Base-by-base conservation (phyloP, 441 rosid species). In the Erodium moschatum region DNA sequence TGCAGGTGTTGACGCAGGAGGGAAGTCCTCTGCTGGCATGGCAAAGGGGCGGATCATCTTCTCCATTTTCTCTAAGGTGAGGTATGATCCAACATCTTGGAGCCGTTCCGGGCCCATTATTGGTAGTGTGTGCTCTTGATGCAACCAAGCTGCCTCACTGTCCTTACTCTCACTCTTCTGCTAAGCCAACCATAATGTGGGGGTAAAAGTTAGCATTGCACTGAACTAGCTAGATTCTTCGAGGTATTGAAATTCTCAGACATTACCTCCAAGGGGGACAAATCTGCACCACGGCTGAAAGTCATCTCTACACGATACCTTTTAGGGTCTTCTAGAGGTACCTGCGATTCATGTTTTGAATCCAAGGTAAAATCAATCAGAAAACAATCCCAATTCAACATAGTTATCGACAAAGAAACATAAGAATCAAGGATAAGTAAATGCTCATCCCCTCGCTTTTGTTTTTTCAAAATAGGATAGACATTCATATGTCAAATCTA, bases 81-180 rank as follows among this genome's bases (percentile, higher is more conserved):
- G 90, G 75, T 85, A 96, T 0, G 97, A 88, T 67, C 95, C 97
- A 27, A 84, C 89, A 82, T 96, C 99, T 70, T 96, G 99, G 74
- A 96, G 84, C 84, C 99, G 89, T 82, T 96, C 99, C 33, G 99
- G 98, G 60, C 99, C 99, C 94, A 86, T 92, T 82, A 96, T 89
- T 18, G 98, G 99, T 71, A 96, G 84, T 5, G 95, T 93, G 83
- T 96, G 99, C 81, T 96, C 99, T 80, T 87, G 89, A 72, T 84
- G 96, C 82, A 93, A 83, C 35, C 89, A 85, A 64, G 87, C 81
- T 35, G 97, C 93, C 80, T 91, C 92, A 16, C 83, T 77, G 76
- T 87, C 97, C 63, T 58, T 19, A 4, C 5, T 58, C 21, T 7
- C 13, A 2, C 76, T 88, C 97, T 92, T 88, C 74, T 66, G 70